phyloP scores from a whole-genome alignment of 345 rosid species.

The Populus tremula region DNA sequence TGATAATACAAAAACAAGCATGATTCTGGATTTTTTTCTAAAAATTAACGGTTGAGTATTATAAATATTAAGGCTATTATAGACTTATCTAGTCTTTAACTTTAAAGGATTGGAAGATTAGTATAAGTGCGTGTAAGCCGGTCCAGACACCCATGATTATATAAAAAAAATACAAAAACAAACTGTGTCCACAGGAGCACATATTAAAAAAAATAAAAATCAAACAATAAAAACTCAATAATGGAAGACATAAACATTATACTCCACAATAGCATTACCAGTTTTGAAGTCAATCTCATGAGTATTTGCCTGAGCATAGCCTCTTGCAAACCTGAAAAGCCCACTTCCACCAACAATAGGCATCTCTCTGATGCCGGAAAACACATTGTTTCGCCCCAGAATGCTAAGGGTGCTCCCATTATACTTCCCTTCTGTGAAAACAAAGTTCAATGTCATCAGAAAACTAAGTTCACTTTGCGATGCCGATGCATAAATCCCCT shows the following conservation, averaged over 20 bases:
- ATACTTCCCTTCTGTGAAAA: constrained; percentile 21
- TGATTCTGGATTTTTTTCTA: fast-evolving
- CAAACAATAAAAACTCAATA: background rate
- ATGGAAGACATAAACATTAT: constrained; percentile 25
- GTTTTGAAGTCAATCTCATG: background rate
- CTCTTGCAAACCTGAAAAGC: constrained; percentile 28
- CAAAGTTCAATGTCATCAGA: constrained; percentile 18
- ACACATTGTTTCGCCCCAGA: constrained; percentile 15
- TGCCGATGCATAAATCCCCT: constrained; percentile 20
- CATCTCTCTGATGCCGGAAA: constrained; percentile 22
- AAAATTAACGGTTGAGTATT: fast-evolving
- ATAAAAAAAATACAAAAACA: background rate
- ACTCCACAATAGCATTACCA: constrained; percentile 12
- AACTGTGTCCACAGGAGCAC: background rate
- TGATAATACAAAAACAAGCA: too few relatives aligned
- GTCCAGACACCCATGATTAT: fast-evolving
- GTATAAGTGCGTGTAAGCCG: fast-evolving
- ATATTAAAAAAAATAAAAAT: too few relatives aligned
- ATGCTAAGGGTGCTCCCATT: constrained; percentile 32
- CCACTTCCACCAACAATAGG: constrained; percentile 29
- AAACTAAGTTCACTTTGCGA: constrained; percentile 11
- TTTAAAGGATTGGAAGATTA: fast-evolving
- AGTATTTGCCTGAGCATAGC: constrained; percentile 22
- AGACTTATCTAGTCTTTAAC: too few relatives aligned
- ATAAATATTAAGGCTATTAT: fast-evolving